phyloP scores from a whole-genome alignment of 2,329 filamentous ascomycete genomes.

The Pyrenochaeta sp. region DNA sequence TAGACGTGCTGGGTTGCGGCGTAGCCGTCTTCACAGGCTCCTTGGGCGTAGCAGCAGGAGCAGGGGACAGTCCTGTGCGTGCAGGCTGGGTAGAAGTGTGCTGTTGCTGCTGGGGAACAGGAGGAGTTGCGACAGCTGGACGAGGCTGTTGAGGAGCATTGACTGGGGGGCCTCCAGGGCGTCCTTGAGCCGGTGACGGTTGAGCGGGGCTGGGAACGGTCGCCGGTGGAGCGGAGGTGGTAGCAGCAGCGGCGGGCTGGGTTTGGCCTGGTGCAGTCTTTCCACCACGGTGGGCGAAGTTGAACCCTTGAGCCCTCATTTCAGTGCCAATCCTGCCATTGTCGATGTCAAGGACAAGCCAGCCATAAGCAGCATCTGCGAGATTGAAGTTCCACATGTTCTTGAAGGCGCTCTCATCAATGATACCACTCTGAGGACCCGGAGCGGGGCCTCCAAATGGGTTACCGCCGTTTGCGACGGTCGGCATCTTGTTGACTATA shows the following conservation, averaged over 20 bases:
- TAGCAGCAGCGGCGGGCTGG: slow-evolving; percentile 48
- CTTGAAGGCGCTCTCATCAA: slow-evolving; percentile 99
- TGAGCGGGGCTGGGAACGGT: slow-evolving; percentile 52
- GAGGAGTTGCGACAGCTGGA: slow-evolving; percentile 41
- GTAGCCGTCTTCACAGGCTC: slow-evolving; percentile 60
- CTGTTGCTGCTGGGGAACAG: slow-evolving; percentile 53
- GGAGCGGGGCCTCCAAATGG: slow-evolving; percentile 89
- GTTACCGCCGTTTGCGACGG: slow-evolving; percentile 92
- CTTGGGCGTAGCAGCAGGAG: slow-evolving; percentile 51
- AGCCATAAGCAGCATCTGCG: slow-evolving; percentile 96
- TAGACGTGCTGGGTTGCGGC: slow-evolving; percentile 53
- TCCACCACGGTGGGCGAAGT: slow-evolving; percentile 93
- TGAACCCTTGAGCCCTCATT: slow-evolving; percentile 98
- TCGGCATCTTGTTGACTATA: slow-evolving; percentile 98
- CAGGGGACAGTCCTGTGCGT: slow-evolving; percentile 52
- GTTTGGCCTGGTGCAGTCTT: slow-evolving; percentile 64
- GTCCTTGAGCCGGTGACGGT: slow-evolving; percentile 45
- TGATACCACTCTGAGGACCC: slow-evolving; percentile 80
- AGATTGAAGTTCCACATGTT: slow-evolving; percentile 99
- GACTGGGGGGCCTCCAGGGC: slow-evolving; percentile 40
- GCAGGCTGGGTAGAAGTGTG: slow-evolving; percentile 48
- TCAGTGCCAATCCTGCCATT: slow-evolving; percentile 96
- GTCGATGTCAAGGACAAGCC: slow-evolving; percentile 93
- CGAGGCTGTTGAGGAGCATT: slow-evolving; percentile 46
- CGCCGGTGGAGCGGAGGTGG: slow-evolving; percentile 46